A percentile compares a stretch with the other conserved stretches of the same genome.
phyloP scores from a whole-genome alignment of 192 early-diverging fungal genomes.

The Dissophora globulifera region DNA sequence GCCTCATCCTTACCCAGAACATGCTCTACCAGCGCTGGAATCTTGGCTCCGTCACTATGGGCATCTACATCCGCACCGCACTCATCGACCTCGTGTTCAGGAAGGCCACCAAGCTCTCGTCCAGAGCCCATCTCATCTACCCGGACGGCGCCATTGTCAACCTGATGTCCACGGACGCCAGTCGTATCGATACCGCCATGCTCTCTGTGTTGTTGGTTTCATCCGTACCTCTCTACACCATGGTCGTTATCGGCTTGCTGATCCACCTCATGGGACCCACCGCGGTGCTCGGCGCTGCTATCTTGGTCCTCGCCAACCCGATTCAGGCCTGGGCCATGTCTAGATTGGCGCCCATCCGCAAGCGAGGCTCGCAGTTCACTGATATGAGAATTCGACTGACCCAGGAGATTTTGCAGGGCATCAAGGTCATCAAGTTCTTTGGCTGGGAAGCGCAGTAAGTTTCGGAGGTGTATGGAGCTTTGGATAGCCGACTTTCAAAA shows the following conservation, averaged over 20 bases:
- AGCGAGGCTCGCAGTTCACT: constrained; percentile 53
- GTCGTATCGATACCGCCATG: constrained; percentile 41
- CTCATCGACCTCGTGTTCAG: constrained; percentile 49
- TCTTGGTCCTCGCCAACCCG: constrained; percentile 34
- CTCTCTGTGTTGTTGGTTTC: constrained; percentile 25
- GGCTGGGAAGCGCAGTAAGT: constrained; percentile 56
- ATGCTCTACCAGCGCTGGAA: constrained; percentile 47
- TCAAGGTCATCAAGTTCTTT: constrained; percentile 76
- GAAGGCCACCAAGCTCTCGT: constrained; percentile 39
- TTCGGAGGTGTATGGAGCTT: not conserved
- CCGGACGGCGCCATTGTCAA: constrained; percentile 56
- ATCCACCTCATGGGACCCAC: constrained; percentile 41
- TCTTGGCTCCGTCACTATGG: constrained; percentile 43
- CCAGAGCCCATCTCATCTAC: constrained; percentile 32
- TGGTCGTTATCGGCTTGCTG: constrained; percentile 23
- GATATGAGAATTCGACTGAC: constrained; percentile 63
- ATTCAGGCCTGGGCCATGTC: constrained; percentile 42
- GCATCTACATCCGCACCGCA: constrained; percentile 41
- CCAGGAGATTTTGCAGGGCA: constrained; percentile 64
- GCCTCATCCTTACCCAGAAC: constrained; percentile 18
- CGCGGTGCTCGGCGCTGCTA: constrained; percentile 30
- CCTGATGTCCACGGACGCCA: constrained; percentile 59
- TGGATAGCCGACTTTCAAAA: not conserved
- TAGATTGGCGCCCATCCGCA: constrained; percentile 27
- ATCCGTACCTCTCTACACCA: constrained; percentile 20